Base-by-base conservation (phyloP, 2,329 filamentous ascomycete species). In the Fusarium buharicum region DNA sequence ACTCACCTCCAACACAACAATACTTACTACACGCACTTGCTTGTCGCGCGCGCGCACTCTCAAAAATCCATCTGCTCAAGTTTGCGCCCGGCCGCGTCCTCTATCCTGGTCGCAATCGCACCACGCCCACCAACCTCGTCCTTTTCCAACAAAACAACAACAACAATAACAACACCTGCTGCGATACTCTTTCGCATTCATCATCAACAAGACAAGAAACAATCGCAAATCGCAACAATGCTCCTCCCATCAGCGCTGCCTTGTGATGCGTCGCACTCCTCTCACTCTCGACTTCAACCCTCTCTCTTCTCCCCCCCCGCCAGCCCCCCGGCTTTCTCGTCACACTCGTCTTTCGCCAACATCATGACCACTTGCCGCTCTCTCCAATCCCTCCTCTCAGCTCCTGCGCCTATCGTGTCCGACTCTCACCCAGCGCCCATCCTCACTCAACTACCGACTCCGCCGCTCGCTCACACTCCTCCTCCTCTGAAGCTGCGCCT, bases 291-390 rank as follows among this genome's bases (percentile, higher is more conserved):
- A 62, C 79, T 81, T 6, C 79, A 81, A 72, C 81, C 39, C 78
- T 84, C 70, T 82, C 65, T 87, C 73, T 81, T 82, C 60, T 87
- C 86, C 48, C 86, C 86, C 45, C 86, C 86, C 50, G 78, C 84
- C 67, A 83, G 83, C 73, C 83, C 84, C 50, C 81, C 83, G 6
- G 76, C 78, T 27, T 69, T 77, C 40, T 80, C 79, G 34, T 73
- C 81, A 18, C 77, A 81, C 58, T 75, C 75, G 47, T 76, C 82
- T 17, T 76, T 86, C 64, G 79, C 78, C 70, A 84, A 83, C 74
- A 81, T 88, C 69, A 82, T 86, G 73, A 81, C 77, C 58, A 84
- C 85, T 41, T 88, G 86, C 72, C 85, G 84, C 72, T 84, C 82
- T 6, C 81, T 88, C 1, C 86, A 89, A 69, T 82, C 82, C 3